Evolutionary conservation across 305 asterid species (phyloP).

Genomic region (Salvia sclarea): DNA sequence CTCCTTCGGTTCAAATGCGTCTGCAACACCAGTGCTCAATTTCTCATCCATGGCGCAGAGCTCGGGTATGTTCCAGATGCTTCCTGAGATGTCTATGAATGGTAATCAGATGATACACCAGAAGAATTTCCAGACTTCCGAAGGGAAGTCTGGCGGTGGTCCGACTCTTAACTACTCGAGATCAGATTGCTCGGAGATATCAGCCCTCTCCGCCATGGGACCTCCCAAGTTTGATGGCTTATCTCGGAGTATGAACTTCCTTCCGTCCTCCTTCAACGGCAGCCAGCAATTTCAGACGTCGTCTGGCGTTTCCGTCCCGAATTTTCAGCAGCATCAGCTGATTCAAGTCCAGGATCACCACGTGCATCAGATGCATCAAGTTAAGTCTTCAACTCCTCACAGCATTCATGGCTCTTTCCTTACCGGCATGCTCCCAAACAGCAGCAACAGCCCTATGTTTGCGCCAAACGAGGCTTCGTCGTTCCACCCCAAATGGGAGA

Average conservation of each 20-base stretch:
- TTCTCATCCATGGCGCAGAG: constrained; percentile 42
- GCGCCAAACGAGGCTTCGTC: constrained; percentile 27
- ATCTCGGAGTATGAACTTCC: constrained; percentile 32
- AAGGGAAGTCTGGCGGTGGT: constrained; percentile 36
- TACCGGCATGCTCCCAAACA: constrained; percentile 9
- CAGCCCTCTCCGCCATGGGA: constrained; percentile 29
- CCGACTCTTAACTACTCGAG: constrained; percentile 30
- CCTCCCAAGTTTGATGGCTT: constrained; percentile 37
- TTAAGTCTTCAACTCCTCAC: constrained; percentile 24
- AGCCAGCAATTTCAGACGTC: constrained; percentile 32
- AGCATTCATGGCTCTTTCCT: constrained; percentile 29
- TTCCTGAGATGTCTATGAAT: constrained; percentile 41
- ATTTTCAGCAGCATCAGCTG: constrained; percentile 38
- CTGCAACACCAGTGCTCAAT: constrained; percentile 33
- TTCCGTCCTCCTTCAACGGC: constrained; percentile 27
- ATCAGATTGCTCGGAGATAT: constrained; percentile 29
- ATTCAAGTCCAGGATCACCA: constrained; percentile 42
- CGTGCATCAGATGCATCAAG: constrained; percentile 42
- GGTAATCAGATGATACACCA: constrained; percentile 36
- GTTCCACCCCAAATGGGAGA: constrained; percentile 34
- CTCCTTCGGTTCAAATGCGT: constrained; percentile 41
- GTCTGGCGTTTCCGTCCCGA: constrained; percentile 24
- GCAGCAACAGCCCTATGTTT: constrained; percentile 15
- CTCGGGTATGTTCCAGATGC: constrained; percentile 42
- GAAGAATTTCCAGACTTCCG: constrained; percentile 39